A percentile compares a stretch with the other conserved stretches of the same genome.
These are phyloP conservation scores for Cladorrhinum sp. DNA, from an alignment of 2,329 filamentous ascomycete genomes.

Conservation along the genomic window DNA sequence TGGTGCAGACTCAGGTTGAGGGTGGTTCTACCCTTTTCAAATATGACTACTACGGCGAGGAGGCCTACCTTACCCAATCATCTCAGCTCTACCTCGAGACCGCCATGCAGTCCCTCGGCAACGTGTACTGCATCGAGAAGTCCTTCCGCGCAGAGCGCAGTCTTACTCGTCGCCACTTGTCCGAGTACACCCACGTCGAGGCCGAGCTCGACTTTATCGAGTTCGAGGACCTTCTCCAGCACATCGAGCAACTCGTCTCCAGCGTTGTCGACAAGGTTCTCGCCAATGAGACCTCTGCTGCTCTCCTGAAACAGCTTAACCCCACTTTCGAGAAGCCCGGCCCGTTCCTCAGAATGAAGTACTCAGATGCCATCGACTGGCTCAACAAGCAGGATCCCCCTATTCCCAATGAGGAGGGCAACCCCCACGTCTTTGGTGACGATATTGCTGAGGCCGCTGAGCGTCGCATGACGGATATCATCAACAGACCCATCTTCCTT, in stretches of 20 bases:
- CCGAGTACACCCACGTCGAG: conserved; percentile 96
- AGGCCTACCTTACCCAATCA: conserved; percentile 92
- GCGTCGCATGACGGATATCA: conserved; percentile 93
- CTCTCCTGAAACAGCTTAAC: conserved; percentile 82
- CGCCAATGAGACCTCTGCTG: conserved; percentile 68
- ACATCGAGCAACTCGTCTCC: conserved; percentile 85
- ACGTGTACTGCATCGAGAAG: conserved; percentile 97
- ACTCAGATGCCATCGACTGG: conserved; percentile 92
- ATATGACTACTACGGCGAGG: conserved; percentile 62
- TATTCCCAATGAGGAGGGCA: conserved; percentile 88
- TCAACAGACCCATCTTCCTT: conserved; percentile 92
- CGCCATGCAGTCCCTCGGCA: conserved; percentile 81
- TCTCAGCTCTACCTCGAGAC: conserved; percentile 98
- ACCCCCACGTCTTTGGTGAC: conserved; percentile 88
- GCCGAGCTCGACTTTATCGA: conserved; percentile 94
- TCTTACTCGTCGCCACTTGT: conserved; percentile 87
- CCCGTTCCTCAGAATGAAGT: conserved; percentile 94
- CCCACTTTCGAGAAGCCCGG: conserved; percentile 79
- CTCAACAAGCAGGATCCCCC: conserved; percentile 73
- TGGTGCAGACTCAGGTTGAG: conserved; percentile 94
- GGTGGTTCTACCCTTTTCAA: conserved; percentile 88
- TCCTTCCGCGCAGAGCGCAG: conserved; percentile 98
- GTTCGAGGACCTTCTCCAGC: conserved; percentile 82
- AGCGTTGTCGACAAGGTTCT: conserved; percentile 77
- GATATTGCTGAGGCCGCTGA: conserved; percentile 98